Base-by-base conservation (phyloP, 306 rosid species). In the Castanea mollissima region DNA sequence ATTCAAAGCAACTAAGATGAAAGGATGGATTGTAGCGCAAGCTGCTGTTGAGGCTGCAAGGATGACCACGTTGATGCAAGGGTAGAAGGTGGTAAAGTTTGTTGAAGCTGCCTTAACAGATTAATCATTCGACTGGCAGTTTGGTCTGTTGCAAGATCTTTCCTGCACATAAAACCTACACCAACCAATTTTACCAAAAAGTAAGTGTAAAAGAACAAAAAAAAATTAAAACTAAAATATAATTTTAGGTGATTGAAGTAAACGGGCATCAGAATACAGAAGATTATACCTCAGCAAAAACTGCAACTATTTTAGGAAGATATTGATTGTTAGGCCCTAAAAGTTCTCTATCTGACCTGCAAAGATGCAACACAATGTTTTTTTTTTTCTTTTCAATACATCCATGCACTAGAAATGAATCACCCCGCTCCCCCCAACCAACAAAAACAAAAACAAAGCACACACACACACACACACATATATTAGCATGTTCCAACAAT, bases 21-120 rank as follows among this genome's bases (percentile, higher is more conserved):
- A 75, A 94, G 96, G 80, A 94, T 90, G 32, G 98, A 90, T 70
- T 93, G 99, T 55, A 96, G 82, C 19, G 98, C 99, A 80, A 91
- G 90, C 82, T 96, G 99, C 71, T 93, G 97, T 81, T 96, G 98
- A 3, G 99, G 99, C 87, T 90, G 98, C 88, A 96, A 89, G 64
- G 98, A 91, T 29, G 98, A 92, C 92, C 94, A 96, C 8, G 98
- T 92, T 6, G 97, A 90, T 20, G 97, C 98, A 60, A 96, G 86
- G 38, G 98, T 89, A 52, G 96, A 74, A 0, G 99, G 95, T 2
- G 99, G 99, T 62, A 96, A 77, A 31, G 95, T 96, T 81, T 91
- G 96, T 88, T 96, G 99, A 76, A 96, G 97, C 86, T 93, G 99
- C 84, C 87, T 86, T 54, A 96, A 87, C 63, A 96, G 80, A 91